Evolutionary conservation across 768 basidiomycete genomes (phyloP).

Genomic region (Auricularia heimuer): DNA sequence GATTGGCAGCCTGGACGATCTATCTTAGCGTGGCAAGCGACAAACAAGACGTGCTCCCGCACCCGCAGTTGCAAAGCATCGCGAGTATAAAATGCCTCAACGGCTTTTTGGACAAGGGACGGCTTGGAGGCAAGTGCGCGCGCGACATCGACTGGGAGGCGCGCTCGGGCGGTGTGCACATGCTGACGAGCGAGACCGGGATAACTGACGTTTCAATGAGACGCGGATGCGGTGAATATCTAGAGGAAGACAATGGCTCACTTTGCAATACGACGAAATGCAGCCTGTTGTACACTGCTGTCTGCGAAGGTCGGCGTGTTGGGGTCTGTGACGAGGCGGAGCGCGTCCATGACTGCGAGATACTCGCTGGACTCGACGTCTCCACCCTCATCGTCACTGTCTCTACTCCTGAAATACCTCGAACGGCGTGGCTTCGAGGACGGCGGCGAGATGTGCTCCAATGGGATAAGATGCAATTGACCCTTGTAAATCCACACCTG

Average conservation of each 20-base stretch:
- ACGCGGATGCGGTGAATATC: neutral
- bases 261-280: conserved; percentile 66
- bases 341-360: conserved; percentile 51
- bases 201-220: conserved; percentile 39
- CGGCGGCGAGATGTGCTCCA: conserved; percentile 59
- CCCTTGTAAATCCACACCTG: conserved; percentile 89
- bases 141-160: conserved; percentile 72
- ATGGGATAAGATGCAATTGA: conserved; percentile 78
- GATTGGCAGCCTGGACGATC: conserved; percentile 60
- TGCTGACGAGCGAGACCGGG: conserved; percentile 56
- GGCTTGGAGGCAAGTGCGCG: conserved; percentile 56
- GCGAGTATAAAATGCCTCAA: conserved; percentile 91
- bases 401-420: conserved; percentile 25
- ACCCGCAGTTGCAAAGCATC: conserved; percentile 87
- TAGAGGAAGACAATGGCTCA: conserved; percentile 20
- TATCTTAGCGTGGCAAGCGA: conserved; percentile 1
- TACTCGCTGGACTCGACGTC: conserved; percentile 37
- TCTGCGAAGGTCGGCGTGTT: conserved; percentile 50
- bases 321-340: conserved; percentile 49
- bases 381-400: conserved; percentile 44
- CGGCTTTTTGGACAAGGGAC: conserved; percentile 70
- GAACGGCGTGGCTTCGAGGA: conserved; percentile 43
- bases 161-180: conserved; percentile 67
- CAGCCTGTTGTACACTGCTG: conserved; percentile 45
- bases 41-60: conserved; percentile 18